Conservation (phyloP, 202 grass and related monocot species). For the Panicum virgatum region DNA sequence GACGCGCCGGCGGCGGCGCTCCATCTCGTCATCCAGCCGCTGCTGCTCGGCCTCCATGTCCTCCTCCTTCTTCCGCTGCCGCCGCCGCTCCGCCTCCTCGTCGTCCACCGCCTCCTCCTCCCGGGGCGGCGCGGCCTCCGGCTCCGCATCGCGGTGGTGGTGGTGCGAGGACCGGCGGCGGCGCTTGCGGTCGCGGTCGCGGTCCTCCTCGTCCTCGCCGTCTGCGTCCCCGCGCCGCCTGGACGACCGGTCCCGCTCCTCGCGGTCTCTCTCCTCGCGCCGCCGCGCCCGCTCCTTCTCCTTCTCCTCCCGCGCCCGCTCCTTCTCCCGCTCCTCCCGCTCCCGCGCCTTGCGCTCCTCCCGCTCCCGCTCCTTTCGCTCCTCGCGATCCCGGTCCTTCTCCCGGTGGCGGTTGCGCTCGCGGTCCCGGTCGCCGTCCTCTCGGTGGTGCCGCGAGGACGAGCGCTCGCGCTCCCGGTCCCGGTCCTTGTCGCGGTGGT, state of each 20-base stretch:
- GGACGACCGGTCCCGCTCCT: constrained; percentile 49
- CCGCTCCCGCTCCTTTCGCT: constrained; percentile 26
- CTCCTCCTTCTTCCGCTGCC: constrained; percentile 67
- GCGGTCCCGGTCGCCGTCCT: constrained; percentile 32
- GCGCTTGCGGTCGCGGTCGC: constrained; percentile 67
- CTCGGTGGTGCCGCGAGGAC: constrained; percentile 47
- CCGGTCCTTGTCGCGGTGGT: constrained; percentile 37
- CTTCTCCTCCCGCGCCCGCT: constrained; percentile 36
- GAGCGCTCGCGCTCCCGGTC: constrained; percentile 31
- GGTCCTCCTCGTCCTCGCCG: constrained; percentile 49
- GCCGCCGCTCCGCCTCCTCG: constrained; percentile 51
- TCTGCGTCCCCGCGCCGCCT: constrained; percentile 46
- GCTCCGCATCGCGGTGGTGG: constrained; percentile 46
- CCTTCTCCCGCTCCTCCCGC: constrained; percentile 32
- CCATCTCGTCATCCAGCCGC: constrained; percentile 94
- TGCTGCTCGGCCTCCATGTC: constrained; percentile 82
- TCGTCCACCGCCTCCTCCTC: constrained; percentile 42
- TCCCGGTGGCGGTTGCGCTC: not conserved
- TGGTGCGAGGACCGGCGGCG: constrained; percentile 56
- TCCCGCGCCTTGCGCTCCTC: constrained; percentile 26
- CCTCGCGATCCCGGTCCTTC: constrained; percentile 47
- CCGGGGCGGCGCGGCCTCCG: constrained; percentile 1
- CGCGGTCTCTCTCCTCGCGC: constrained; percentile 37
- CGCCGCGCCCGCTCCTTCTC: constrained; percentile 43
- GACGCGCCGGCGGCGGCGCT: constrained; percentile 76